Evolutionary conservation across 208 protist genomes (phyloP).

Genomic region (Angomonas deanei): DNA sequence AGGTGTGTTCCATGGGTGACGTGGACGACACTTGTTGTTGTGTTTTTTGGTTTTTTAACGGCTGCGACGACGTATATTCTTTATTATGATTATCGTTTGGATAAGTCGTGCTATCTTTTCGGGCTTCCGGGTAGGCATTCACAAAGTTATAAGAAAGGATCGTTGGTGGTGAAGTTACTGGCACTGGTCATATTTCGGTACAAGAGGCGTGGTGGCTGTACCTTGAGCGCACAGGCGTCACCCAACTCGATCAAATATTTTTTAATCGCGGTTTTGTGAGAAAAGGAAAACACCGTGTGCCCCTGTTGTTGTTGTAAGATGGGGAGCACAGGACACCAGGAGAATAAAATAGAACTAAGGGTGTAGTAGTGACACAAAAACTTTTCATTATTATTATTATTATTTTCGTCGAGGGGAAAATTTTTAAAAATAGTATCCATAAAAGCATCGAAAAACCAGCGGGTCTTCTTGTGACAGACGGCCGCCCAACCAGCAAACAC

Average conservation of each 20-base stretch:
- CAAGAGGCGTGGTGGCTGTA: too few species aligned
- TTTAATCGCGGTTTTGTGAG: too few species aligned
- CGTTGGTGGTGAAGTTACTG: too few species aligned
- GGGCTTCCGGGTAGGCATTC: too few species aligned
- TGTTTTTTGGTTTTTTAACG: not conserved
- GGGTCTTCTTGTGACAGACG: not conserved
- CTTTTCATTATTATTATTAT: not conserved
- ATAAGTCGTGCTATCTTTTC: not conserved
- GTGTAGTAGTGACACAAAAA: not conserved
- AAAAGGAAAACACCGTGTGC: not conserved
- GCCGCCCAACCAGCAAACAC: not conserved
- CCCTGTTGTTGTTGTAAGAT: not conserved
- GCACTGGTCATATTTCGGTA: too few species aligned
- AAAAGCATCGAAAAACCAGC: not conserved
- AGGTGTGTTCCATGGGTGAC: not conserved
- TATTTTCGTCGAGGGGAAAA: not conserved
- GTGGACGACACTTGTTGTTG: not conserved
- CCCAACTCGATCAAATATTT: too few species aligned
- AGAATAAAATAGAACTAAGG: not conserved
- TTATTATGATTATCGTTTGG: not conserved
- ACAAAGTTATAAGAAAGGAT: too few species aligned
- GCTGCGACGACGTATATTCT: not conserved
- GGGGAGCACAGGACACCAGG: not conserved
- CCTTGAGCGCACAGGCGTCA: too few species aligned
- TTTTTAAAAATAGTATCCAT: not conserved